phyloP scores from a whole-genome alignment of 768 basidiomycete species.

The Leucocoprinus leucothites region DNA sequence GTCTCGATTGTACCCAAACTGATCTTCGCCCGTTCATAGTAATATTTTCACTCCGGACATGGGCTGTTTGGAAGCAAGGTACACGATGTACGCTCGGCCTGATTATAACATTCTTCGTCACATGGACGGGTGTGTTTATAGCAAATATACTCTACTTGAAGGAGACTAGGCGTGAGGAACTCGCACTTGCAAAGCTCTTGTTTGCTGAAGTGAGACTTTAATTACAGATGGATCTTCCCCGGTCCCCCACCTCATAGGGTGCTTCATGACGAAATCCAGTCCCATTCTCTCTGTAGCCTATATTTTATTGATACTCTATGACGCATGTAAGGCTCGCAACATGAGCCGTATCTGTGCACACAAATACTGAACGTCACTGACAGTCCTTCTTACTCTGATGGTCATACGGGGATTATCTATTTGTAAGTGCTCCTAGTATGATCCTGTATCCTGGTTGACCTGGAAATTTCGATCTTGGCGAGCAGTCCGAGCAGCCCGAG shows the following conservation, averaged over 20 bases:
- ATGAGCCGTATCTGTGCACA: background rate
- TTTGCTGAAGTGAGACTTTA: background rate
- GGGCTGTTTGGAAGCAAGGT: background rate
- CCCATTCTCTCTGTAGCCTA: background rate
- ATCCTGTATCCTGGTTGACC: too few species aligned
- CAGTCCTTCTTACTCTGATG: background rate
- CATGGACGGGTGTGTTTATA: background rate
- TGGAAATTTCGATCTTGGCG: too few species aligned
- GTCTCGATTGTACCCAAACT: too few species aligned
- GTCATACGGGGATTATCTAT: background rate
- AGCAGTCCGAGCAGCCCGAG: too few species aligned
- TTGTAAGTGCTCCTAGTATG: background rate
- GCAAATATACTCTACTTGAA: background rate
- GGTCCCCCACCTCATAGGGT: background rate
- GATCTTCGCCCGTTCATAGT: too few species aligned
- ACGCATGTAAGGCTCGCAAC: background rate
- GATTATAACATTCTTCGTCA: background rate
- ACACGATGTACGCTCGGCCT: background rate
- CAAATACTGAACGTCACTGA: background rate
- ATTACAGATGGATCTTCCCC: background rate
- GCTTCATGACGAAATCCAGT: background rate
- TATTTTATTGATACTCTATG: constrained; percentile 4
- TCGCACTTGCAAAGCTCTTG: background rate
- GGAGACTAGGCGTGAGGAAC: background rate
- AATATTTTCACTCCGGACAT: constrained; percentile 1